Evolutionary conservation across 177 flowering plant genomes (phyloP).

Genomic region (Telopea speciosissima): DNA sequence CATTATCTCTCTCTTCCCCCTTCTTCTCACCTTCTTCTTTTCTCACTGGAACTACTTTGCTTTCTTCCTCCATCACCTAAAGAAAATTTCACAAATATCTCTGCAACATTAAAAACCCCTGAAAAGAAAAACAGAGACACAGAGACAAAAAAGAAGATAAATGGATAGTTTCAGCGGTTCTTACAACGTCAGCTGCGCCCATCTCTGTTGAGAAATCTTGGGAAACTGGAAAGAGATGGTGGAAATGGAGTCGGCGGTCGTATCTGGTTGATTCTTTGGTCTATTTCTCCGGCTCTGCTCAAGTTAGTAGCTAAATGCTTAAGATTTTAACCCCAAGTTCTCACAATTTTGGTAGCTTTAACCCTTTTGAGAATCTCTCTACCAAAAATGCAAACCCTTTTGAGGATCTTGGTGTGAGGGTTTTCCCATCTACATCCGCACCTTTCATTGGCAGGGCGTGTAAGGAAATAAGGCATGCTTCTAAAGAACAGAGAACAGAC

Average conservation of each 20-base stretch:
- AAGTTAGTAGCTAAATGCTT: background rate
- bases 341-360: background rate
- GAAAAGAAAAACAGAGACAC: background rate
- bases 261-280: background rate
- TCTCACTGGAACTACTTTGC: background rate
- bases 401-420: background rate
- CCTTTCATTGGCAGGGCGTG: background rate
- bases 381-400: too few species aligned
- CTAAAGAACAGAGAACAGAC: background rate
- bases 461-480: background rate
- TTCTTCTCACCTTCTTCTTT: conserved; percentile 16
- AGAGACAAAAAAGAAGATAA: background rate
- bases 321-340: background rate
- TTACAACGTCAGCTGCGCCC: conserved; percentile 20
- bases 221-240: too few species aligned
- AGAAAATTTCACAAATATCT: background rate
- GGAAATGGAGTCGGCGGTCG: background rate
- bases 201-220: conserved; percentile 3
- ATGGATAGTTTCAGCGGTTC: background rate
- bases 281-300: background rate
- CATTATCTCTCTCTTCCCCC: conserved; percentile 5
- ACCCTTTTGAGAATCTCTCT: too few species aligned
- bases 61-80: conserved; percentile 15
- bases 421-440: background rate
- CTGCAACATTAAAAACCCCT: background rate